Base-by-base conservation (phyloP, 306 rosid genomes). In the Vigna reflexopilosa region DNA sequence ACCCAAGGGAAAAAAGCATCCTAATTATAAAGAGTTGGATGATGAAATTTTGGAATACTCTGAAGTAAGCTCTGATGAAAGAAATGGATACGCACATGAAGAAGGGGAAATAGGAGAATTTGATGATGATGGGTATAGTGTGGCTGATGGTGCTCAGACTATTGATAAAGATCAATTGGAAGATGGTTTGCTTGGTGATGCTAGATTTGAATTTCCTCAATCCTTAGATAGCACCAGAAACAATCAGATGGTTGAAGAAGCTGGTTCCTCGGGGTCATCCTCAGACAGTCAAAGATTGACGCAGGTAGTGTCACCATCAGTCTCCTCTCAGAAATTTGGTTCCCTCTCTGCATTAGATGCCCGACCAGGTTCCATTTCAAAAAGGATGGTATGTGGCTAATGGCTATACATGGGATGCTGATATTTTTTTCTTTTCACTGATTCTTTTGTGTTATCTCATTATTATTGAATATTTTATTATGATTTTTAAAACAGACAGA, bases 51-150 rank as follows among this genome's bases (percentile, higher is more conserved):
- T 88, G 58, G 97, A 91, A 67, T 88, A 81, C 82, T 93, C 96
- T 30, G 99, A 93, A 85, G 93, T 91, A 71, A 96, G 97, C 85
- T 91, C 93, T 47, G 99, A 91, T n/a, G 99, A 93, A 86, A 91
- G 94, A 86, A 91, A 88, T 85, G 97, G 87, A 77, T 91, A 81
- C 57, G 84, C 89, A 40, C 92, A 86, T 65, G 98, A 96, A 83
- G 99, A 91, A 85, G 98, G 88, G 67, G 97, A 90, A 83, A 81
- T 86, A 64, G 98, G 93, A 58, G 99, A 96, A 63, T 85, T 90
- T 57, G 99, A 96, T 83, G 98, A 93, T 48, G 99, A 96, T 70
- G 96, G 90, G 82, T 86, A 82, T 63, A 86, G 90, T 82, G 92
- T 91, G 63, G 96, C 91, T 50, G 90, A 83, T 69, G 96, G 86